These are phyloP conservation scores for Leptographium galeiforme DNA, from an alignment of 2,329 filamentous ascomycete genomes.

Conservation along the genomic window DNA sequence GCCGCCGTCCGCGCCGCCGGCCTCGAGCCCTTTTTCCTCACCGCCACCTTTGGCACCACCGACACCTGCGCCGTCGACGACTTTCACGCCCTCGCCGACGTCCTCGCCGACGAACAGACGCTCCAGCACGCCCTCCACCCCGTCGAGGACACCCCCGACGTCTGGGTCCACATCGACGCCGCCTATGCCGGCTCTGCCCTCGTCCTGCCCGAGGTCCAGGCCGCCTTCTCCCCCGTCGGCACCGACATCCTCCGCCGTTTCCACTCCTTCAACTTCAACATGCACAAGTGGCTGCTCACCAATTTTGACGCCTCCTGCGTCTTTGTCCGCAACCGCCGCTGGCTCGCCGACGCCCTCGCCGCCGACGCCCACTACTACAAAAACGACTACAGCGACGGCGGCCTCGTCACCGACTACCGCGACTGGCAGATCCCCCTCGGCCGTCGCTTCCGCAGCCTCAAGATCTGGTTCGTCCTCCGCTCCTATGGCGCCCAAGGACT, in stretches of 20 bases:
- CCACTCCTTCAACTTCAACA: slow-evolving; percentile 87
- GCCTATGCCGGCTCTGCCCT: slow-evolving; percentile 84
- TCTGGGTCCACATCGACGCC: slow-evolving; percentile 92
- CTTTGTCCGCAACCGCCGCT: slow-evolving; percentile 60
- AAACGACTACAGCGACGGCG: slow-evolving; percentile 68
- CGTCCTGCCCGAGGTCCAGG: slow-evolving; percentile 65
- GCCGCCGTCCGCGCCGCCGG: slow-evolving; percentile 53
- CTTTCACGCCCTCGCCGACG: slow-evolving; percentile 51
- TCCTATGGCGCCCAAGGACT: slow-evolving; percentile 63
- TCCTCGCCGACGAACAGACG: slow-evolving; percentile 22
- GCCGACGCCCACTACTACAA: slow-evolving; percentile 53
- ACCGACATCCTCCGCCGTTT: slow-evolving; percentile 51
- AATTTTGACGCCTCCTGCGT: slow-evolving; percentile 82
- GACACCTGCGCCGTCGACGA: slow-evolving; percentile 80
- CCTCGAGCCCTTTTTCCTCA: slow-evolving; percentile 76
- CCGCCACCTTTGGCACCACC: slow-evolving; percentile 73
- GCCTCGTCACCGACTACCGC: slow-evolving; percentile 83
- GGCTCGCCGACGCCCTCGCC: slow-evolving; percentile 69
- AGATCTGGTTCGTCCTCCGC: slow-evolving; percentile 90
- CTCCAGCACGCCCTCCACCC: slow-evolving; percentile 6
- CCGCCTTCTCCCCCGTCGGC: slow-evolving; percentile 6
- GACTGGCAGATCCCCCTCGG: slow-evolving; percentile 97
- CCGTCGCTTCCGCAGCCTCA: slow-evolving; percentile 73
- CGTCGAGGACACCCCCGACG: slow-evolving; percentile 19
- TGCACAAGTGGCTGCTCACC: slow-evolving; percentile 94